Evolutionary conservation across 371 early-diverging fungal genomes (phyloP).

Genomic region (Umbelopsis sp.): DNA sequence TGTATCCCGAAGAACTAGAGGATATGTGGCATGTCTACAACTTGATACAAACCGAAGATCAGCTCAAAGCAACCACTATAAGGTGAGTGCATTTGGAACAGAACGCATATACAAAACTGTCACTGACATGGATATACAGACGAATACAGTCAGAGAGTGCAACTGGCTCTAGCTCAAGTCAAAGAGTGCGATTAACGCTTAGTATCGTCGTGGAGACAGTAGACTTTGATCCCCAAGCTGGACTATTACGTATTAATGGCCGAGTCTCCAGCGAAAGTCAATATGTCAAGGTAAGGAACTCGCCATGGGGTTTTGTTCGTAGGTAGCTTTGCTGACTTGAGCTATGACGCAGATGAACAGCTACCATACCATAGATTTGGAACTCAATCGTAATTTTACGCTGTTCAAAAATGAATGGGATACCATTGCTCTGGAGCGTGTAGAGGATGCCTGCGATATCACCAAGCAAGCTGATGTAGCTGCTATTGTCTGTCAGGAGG

Average conservation of each 20-base stretch:
- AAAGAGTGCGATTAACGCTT: constrained; percentile 79
- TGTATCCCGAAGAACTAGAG: constrained; percentile 89
- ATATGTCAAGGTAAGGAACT: constrained; percentile 78
- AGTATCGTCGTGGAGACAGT: constrained; percentile 87
- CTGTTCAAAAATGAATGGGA: constrained; percentile 94
- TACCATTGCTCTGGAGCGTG: constrained; percentile 84
- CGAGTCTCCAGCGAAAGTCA: constrained; percentile 85
- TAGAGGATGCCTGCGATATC: constrained; percentile 89
- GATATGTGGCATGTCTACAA: constrained; percentile 99
- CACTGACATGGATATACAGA: constrained; percentile 38
- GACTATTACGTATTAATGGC: constrained; percentile 88
- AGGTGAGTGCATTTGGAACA: constrained; percentile 54
- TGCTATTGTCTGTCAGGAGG: constrained; percentile 95
- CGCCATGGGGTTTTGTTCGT: not conserved
- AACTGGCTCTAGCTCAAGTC: constrained; percentile 90
- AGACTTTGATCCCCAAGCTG: constrained; percentile 88
- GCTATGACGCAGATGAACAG: constrained; percentile 74
- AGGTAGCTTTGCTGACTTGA: not conserved
- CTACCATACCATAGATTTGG: constrained; percentile 95
- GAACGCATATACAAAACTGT: not conserved
- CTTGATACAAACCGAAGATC: constrained; percentile 86
- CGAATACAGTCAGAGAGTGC: constrained; percentile 82
- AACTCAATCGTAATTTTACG: constrained; percentile 87
- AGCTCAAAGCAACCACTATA: constrained; percentile 83
- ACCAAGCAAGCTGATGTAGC: constrained; percentile 92